Base-by-base conservation (phyloP, 2,329 filamentous ascomycete genomes). In the Orbilia oligospora region DNA sequence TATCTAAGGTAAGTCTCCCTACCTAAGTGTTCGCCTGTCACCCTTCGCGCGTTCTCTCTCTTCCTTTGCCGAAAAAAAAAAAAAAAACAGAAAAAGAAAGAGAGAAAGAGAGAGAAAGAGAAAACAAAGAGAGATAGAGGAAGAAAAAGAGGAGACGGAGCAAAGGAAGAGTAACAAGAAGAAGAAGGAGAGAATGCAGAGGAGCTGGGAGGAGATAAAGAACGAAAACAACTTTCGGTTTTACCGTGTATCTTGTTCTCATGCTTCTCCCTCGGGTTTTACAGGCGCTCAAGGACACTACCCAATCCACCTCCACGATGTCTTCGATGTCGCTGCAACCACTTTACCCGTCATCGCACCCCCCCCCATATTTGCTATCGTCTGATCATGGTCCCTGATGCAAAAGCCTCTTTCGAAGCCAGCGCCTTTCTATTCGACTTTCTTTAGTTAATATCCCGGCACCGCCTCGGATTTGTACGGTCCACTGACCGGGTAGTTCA, bases 181-280 rank as follows among this genome's bases (percentile, higher is more conserved):
- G 3, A 30, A 30, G 61, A 24, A 9, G 24, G 33, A 44, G 49
- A 36, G 49, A 18, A 58, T 30, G 46, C 14, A 20, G 41, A 77
- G 55, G 33, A 67, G 48, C 55, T 51, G 67, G 55, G 51, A 71
- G 68, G 61, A 72, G 51, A 65, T 49, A 68, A 75, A 79, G 64
- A 79, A 71, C 41, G 56, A 68, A 64, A 79, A 75, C 66, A 79
- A 79, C 67, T 70, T 70, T 79, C 69, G 71, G 76, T 71, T 69
- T 48, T 55, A 27, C 76, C 76, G 76, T 79, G 71, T 65, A 73
- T 79, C 69, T 79, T 79, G 69, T 73, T 79, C 76, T 79, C 76
- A 79, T 79, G 61, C 38, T 70, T 79, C 70, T 70, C 65, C 76
- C 71, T 75, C 51, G 41, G 63, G 65, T 61, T 77, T 71, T 65